Base-by-base conservation (phyloP, 225 moss, liverwort and hornwort genomes). In the Polytrichum commune region DNA sequence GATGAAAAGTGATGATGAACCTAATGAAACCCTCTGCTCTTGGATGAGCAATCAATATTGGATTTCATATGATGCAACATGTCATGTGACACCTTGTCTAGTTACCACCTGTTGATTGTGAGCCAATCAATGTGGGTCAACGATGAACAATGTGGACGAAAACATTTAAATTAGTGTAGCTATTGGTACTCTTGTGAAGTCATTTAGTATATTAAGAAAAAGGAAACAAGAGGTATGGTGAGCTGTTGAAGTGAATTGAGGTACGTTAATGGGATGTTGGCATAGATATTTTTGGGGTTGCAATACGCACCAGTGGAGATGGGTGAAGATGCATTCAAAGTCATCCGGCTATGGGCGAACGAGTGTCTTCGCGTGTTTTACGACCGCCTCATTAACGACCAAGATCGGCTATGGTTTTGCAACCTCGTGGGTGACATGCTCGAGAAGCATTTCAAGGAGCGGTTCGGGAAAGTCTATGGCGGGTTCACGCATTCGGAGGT, bases 351-450 rank as follows among this genome's bases (percentile, higher is more conserved):
- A 53, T 95, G 94, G 94, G 87, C 90, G 66, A 87, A 92, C 58
- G 94, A 95, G 76, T 95, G 92, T 30, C 78, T 95, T 22, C 83
- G 94, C n/a, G 89, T 95, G 8, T 95, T 95, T 58, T 89, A 90
- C n/a, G 92, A 95, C 61, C 94, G 94, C 23, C 82, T 95, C 18
- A 92, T 95, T 38, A 92, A 89, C 67, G 84, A 92, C 62, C 0
- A 68, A 54, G 94, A 95, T 60, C 85, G 90, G 53, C 72, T 89
- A 75, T 95, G 94, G 94, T 95, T 95, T 84, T 95, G 93, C 78
- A 79, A 85, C 27, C 82, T 93, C 54, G 24, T 91, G 61, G 90
- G 89, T 23, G 93, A 91, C 19, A 84, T 86, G 81, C 26, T 95
- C 60, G 93, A 95, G 70, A 95, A 92, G 66, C 92, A 92, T 60